phyloP scores from a whole-genome alignment of 306 rosid species.

The Medicago lupulina region DNA sequence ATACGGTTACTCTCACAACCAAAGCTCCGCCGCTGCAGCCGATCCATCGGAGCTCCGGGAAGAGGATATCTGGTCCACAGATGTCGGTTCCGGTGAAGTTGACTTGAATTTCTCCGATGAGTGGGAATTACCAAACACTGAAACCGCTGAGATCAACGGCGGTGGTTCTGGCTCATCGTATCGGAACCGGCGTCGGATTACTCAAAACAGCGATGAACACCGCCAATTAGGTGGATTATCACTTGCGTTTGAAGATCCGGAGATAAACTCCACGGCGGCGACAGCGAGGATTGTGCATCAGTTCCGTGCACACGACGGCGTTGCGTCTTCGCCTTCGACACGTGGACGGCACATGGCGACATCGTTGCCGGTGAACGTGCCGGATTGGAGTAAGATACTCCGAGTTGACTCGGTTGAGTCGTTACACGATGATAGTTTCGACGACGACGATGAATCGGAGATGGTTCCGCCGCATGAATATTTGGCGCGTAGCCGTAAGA shows the following conservation, averaged over 20 bases:
- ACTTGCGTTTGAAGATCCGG: conserved; percentile 68
- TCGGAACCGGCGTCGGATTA: conserved; percentile 44
- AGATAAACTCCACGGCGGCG: conserved; percentile 20
- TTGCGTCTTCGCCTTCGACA: conserved; percentile 44
- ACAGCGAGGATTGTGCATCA: conserved; percentile 76
- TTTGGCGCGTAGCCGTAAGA: conserved; percentile 74
- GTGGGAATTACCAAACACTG: conserved; percentile 43
- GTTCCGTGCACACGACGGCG: conserved; percentile 60
- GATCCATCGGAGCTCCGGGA: conserved; percentile 77
- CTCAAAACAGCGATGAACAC: conserved; percentile 37
- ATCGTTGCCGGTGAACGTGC: conserved; percentile 90
- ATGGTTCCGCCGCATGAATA: conserved; percentile 96
- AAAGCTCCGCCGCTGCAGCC: conserved; percentile 37
- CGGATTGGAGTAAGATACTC: conserved; percentile 99
- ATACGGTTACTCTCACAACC: conserved; percentile 51
- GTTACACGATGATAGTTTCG: conserved; percentile 50
- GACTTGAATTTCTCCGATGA: conserved; percentile 42
- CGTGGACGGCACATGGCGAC: conserved; percentile 64
- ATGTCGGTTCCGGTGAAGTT: conserved; percentile 40
- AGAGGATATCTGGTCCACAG: conserved; percentile 83
- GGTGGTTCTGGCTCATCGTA: conserved; percentile 16
- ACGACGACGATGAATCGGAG: conserved; percentile 62
- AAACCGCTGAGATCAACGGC: conserved; percentile 37
- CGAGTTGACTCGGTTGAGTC: conserved; percentile 84
- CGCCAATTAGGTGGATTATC: conserved; percentile 68